Conservation (phyloP, 2,329 filamentous ascomycete genomes). For the Myriosclerotinia scirpicola region DNA sequence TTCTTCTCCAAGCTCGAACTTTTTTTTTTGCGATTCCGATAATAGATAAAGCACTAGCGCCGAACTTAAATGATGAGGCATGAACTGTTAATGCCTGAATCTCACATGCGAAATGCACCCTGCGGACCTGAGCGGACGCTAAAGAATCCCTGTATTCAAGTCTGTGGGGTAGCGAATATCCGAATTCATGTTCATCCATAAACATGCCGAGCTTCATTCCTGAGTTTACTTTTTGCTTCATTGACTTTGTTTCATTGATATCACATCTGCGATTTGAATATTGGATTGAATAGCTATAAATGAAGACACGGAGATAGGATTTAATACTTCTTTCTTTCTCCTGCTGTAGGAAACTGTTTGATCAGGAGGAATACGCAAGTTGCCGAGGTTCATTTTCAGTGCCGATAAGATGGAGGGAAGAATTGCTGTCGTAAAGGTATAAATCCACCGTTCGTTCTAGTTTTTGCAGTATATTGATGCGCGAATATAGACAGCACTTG, state of each 20-base stretch:
- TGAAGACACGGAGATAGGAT: neutral
- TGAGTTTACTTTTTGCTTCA: constrained; percentile 18
- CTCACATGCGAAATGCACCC: constrained; percentile 31
- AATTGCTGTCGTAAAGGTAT: constrained; percentile 37
- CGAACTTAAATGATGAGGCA: constrained; percentile 1
- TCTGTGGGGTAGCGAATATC: constrained; percentile 28
- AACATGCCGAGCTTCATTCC: constrained; percentile 28
- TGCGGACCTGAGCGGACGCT: constrained; percentile 20
- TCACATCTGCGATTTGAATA: constrained; percentile 5
- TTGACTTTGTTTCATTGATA: constrained; percentile 7
- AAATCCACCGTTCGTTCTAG: neutral
- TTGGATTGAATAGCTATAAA: neutral
- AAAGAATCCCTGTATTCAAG: constrained; percentile 12
- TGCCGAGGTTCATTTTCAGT: constrained; percentile 35
- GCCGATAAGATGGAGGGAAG: constrained; percentile 33
- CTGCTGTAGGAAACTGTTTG: neutral
- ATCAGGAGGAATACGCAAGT: constrained; percentile 26
- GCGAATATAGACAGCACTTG: constrained; percentile 49
- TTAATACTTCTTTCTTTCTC: neutral
- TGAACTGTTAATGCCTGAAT: neutral
- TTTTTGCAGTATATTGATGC: neutral
- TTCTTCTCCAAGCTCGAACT: constrained; percentile 25
- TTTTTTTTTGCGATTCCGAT: constrained; percentile 28
- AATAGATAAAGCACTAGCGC: constrained; percentile 27
- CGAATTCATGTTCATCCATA: constrained; percentile 21